Base-by-base conservation (phyloP, 768 basidiomycete genomes). In the Myochromella boudieri region DNA sequence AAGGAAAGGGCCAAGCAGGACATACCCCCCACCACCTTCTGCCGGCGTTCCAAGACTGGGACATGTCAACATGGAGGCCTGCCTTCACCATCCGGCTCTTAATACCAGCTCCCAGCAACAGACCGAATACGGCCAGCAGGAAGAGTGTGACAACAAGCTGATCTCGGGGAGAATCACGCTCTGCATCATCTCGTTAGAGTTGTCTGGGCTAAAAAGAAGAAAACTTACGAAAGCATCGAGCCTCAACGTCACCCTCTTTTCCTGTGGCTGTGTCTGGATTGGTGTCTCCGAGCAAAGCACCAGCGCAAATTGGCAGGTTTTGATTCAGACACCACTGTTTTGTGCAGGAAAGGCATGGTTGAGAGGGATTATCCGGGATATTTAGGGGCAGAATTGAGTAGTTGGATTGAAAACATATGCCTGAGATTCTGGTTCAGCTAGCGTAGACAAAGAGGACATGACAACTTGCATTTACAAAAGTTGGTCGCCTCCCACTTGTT, bases 261-360 rank as follows among this genome's bases (percentile, higher is more conserved):
- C 94, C 94, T 4, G 92, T 95, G 10, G 88, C 91, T 14, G 89
- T 93, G 66, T 97, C 94, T 21, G 90, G 90, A 66, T 97, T 82
- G 18, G 88, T 84, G 59, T 93, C 89, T 20, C 93, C 94, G 42
- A 95, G 68, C 40, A 80, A 77, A 37, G 91, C 91, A 21, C 86
- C 86, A 8, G 78, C 77, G 63, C 91, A 95, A 34, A 92, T 95
- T 12, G 77, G 71, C 28, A 97, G 74, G 60, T 93, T 91, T 66
- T 91, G 94, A 61, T 95, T 90, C 45, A 94, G 72, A 68, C 94
- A 97, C 89, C 94, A 97, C 60, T 93, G 88, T 60, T 93, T 91
- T 8, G 92, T 95, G 64, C 94, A 97, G 4, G 91, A 88, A 20
- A 93, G 75, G 65, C 94, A 97, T 7, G 94, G 93, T 65, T 95